These are phyloP conservation scores for Diaporthe velutina DNA, from an alignment of 2,329 filamentous ascomycete genomes.

Conservation along the genomic window DNA sequence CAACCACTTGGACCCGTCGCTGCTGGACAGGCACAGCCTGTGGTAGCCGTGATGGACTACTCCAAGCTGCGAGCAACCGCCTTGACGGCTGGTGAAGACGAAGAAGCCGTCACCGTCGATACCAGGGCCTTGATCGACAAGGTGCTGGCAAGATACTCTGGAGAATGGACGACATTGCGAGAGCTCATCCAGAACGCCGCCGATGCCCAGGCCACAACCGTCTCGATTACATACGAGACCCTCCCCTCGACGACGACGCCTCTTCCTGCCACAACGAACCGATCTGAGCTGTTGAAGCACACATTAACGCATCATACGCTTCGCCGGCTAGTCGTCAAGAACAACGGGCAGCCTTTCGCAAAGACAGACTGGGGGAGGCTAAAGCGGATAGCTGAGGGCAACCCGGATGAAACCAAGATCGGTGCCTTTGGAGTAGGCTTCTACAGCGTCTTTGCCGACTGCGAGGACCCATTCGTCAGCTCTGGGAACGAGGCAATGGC, in stretches of 20 bases:
- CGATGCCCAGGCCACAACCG: constrained; percentile 90
- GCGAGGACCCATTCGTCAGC: constrained; percentile 96
- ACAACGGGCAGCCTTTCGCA: constrained; percentile 90
- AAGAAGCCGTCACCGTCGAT: constrained; percentile 98
- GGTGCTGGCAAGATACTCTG: constrained; percentile 94
- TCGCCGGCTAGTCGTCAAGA: constrained; percentile 88
- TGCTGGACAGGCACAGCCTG: constrained; percentile 34
- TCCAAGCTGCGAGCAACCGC: constrained; percentile 87
- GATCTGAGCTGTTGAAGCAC: constrained; percentile 83
- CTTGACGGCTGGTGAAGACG: constrained; percentile 86
- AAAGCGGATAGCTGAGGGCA: constrained; percentile 98
- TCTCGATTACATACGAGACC: constrained; percentile 93
- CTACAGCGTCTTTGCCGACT: constrained; percentile 98
- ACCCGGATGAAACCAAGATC: constrained; percentile 99
- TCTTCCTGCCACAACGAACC: constrained; percentile 73
- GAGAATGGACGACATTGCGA: constrained; percentile 91
- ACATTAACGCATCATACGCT: constrained; percentile 87
- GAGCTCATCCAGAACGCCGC: constrained; percentile 99
- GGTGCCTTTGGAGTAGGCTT: constrained; percentile 98
- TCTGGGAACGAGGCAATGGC: constrained; percentile 95
- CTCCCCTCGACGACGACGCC: constrained; percentile 84
- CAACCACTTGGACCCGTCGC: not conserved
- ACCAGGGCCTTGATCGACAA: constrained; percentile 98
- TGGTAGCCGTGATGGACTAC: constrained; percentile 70
- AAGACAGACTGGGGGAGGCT: constrained; percentile 92